A percentile compares a stretch with the other conserved stretches of the same genome.
Conservation (phyloP, 2,329 filamentous ascomycete species). For the Arthroderma sp. region DNA sequence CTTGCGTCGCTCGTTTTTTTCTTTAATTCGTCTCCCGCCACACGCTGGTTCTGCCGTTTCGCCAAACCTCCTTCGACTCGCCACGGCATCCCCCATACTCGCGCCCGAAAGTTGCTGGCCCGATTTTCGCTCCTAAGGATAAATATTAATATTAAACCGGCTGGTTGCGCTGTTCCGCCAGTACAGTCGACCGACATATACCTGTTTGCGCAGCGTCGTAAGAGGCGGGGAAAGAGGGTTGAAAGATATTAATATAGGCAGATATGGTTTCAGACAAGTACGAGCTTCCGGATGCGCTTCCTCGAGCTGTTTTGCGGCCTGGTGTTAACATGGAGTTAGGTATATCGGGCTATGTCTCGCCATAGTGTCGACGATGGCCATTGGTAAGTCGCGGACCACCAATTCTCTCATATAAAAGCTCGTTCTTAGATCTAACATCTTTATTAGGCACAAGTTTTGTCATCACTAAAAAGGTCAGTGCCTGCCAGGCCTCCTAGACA, state of each 20-base stretch:
- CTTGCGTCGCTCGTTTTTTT: constrained; percentile 5
- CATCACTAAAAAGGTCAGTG: constrained; percentile 90
- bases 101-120: constrained; percentile 4
- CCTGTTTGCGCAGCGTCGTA: background rate
- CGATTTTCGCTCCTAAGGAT: background rate
- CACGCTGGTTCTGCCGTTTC: background rate
- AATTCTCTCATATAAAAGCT: background rate
- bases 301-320: background rate
- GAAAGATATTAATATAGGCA: constrained; percentile 7
- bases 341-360: constrained; percentile 38
- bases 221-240: background rate
- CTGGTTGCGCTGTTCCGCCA: background rate
- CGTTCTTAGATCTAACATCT: background rate
- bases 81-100: background rate
- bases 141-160: constrained; percentile 3
- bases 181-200: background rate
- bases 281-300: constrained; percentile 13
- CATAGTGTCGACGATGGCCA: constrained; percentile 38
- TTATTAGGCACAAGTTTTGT: constrained; percentile 80
- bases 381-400: constrained; percentile 24
- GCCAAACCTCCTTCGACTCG: background rate
- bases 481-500: background rate
- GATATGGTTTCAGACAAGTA: constrained; percentile 37
- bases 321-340: constrained; percentile 19
- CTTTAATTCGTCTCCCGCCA: background rate